phyloP scores from a whole-genome alignment of 495 filamentous ascomycete genomes.

The Opeltia flavorubescens region DNA sequence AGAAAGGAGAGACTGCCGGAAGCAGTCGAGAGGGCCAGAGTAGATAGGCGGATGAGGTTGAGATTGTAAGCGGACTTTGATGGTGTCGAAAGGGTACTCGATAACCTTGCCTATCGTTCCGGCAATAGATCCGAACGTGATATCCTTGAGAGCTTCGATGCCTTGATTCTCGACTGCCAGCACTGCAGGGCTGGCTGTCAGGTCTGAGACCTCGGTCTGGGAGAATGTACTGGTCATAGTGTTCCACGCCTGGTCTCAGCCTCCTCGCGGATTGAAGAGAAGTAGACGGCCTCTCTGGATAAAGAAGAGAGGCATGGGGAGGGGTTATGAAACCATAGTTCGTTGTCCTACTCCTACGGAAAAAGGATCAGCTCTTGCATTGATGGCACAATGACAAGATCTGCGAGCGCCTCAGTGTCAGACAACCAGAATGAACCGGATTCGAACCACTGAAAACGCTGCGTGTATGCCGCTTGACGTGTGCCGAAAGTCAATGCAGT shows the following conservation, averaged over 20 bases:
- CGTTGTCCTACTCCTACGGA: not conserved
- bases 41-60: slow-evolving; percentile 77
- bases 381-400: too few species aligned
- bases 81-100: slow-evolving; percentile 96
- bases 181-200: too few species aligned
- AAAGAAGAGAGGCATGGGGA: not conserved
- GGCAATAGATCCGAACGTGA: slow-evolving; percentile 72
- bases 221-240: not conserved
- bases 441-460: too few species aligned
- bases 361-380: too few species aligned
- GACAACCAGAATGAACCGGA: too few species aligned
- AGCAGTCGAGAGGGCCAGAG: slow-evolving; percentile 82
- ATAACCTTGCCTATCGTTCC: slow-evolving; percentile 90
- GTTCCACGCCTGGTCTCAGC: not conserved
- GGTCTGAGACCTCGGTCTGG: not conserved
- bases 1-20: slow-evolving; percentile 62
- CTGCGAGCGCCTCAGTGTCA: too few species aligned
- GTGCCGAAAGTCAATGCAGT: too few species aligned
- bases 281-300: not conserved
- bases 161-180: slow-evolving; percentile 38
- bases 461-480: too few species aligned
- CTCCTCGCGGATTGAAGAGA: not conserved
- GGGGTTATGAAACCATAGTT: not conserved
- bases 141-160: slow-evolving; percentile 62
- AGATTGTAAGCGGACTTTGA: slow-evolving; percentile 64